Evolutionary conservation across 805 yeast genomes (phyloP).

Genomic region (Wickerhamiella alocasiicola): DNA sequence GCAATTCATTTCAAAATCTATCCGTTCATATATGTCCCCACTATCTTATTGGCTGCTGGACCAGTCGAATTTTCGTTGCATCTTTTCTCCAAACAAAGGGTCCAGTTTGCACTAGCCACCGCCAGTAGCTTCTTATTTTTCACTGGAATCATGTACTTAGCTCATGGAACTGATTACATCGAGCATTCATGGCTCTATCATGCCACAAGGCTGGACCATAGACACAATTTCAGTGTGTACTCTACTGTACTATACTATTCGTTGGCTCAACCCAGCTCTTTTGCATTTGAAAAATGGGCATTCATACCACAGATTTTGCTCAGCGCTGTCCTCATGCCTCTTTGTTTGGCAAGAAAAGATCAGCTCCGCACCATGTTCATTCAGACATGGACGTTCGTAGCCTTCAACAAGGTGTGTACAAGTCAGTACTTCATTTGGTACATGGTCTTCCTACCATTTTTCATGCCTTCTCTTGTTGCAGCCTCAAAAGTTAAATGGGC

Average conservation of each 20-base stretch:
- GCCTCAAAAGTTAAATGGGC: conserved; percentile 21
- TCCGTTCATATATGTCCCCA: conserved; percentile 79
- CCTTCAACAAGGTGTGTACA: conserved; percentile 74
- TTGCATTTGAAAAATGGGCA: conserved; percentile 35
- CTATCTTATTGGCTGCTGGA: conserved; percentile 40
- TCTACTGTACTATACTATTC: conserved; percentile 45
- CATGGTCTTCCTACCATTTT: conserved; percentile 69
- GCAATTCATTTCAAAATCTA: conserved; percentile 85
- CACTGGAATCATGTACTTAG: conserved; percentile 47
- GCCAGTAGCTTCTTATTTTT: conserved; percentile 34
- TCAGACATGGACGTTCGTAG: conserved; percentile 66
- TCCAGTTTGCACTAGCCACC: conserved; percentile 33
- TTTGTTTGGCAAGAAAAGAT: conserved; percentile 32
- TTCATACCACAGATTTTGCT: conserved; percentile 71
- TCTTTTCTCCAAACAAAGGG: conserved; percentile 33
- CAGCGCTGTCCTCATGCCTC: conserved; percentile 48
- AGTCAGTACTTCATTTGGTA: conserved; percentile 97
- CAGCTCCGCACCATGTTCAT: conserved; percentile 49
- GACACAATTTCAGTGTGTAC: conserved; percentile 89
- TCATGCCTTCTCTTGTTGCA: conserved; percentile 37
- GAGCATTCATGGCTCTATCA: conserved; percentile 76
- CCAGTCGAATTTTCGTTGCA: conserved; percentile 13
- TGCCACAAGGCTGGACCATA: conserved; percentile 70
- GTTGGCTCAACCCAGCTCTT: conserved; percentile 20
- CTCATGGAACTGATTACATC: conserved; percentile 66